Conservation (phyloP, 2,329 filamentous ascomycete genomes). For the Zasmidium angulare region DNA sequence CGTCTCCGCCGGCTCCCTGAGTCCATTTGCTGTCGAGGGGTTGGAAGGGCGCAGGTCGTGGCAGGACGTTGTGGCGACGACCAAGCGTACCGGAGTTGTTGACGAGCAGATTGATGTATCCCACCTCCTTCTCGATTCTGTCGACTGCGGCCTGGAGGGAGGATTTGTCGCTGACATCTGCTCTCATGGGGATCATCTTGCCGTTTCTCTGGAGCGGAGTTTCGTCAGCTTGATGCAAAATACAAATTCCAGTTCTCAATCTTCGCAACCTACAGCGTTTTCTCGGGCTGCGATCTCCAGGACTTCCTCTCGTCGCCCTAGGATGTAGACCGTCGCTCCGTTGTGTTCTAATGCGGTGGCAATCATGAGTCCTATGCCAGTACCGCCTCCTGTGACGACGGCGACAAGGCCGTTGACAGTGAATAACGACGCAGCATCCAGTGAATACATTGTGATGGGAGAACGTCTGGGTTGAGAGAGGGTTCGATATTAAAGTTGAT, state of each 20-base stretch:
- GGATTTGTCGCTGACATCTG: slow-evolving; percentile 43
- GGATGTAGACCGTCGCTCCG: slow-evolving; percentile 46
- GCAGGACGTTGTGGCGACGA: background rate
- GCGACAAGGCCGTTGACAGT: slow-evolving; percentile 55
- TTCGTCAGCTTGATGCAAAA: slow-evolving; percentile 1
- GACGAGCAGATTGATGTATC: slow-evolving; percentile 53
- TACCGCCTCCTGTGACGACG: slow-evolving; percentile 49
- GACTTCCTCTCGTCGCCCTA: slow-evolving; percentile 43
- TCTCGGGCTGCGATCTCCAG: slow-evolving; percentile 42
- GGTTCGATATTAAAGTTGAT: too few relatives aligned
- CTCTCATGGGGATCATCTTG: slow-evolving; percentile 44
- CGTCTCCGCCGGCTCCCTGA: background rate
- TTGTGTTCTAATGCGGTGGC: slow-evolving; percentile 43
- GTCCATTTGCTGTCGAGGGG: background rate
- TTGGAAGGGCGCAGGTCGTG: background rate
- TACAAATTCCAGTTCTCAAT: background rate
- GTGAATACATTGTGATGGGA: background rate
- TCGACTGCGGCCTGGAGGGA: slow-evolving; percentile 44
- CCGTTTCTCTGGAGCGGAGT: slow-evolving; percentile 29
- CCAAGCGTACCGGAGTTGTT: slow-evolving; percentile 49
- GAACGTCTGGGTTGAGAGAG: too few relatives aligned
- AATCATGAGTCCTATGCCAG: slow-evolving; percentile 35
- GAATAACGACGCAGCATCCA: slow-evolving; percentile 41
- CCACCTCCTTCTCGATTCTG: slow-evolving; percentile 43
- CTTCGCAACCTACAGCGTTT: slow-evolving; percentile 20